These are phyloP conservation scores for Caryopteris hybrid DNA, from an alignment of 305 asterid species.

Conservation along the genomic window DNA sequence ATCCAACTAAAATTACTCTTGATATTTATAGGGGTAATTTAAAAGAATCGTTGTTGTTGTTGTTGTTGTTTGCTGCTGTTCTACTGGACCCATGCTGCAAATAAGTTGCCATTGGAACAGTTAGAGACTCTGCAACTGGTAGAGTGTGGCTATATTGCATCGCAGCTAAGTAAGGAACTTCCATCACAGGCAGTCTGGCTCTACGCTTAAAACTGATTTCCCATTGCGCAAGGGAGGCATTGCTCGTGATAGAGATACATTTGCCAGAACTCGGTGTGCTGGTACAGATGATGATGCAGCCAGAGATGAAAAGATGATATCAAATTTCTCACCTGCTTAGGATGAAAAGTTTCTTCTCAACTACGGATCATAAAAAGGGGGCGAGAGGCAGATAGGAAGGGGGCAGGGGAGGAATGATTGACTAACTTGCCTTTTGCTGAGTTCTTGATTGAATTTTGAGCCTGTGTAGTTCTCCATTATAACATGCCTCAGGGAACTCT, in stretches of 20 bases:
- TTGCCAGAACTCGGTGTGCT: conserved; percentile 21
- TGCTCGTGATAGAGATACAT: conserved; percentile 21
- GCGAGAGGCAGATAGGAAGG: too few species aligned
- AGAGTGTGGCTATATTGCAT: conserved; percentile 24
- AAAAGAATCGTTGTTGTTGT: too few species aligned
- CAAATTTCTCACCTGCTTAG: conserved; percentile 49
- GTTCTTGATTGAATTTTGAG: conserved; percentile 66
- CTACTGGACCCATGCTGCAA: conserved; percentile 31
- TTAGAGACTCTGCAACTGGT: conserved; percentile 17
- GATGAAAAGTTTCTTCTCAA: conserved; percentile 1
- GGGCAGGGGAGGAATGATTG: neutral
- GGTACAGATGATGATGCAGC: conserved; percentile 26
- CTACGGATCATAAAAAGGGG: neutral
- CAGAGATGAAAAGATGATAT: conserved; percentile 53
- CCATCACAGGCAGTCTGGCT: conserved; percentile 13
- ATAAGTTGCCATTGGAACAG: conserved; percentile 17
- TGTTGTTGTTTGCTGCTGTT: conserved; percentile 21
- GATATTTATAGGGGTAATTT: too few species aligned
- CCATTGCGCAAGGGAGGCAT: conserved; percentile 20
- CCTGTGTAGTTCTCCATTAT: conserved; percentile 59
- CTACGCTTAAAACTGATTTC: conserved; percentile 23
- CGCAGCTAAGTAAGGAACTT: conserved; percentile 25
- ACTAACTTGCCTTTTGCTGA: conserved; percentile 55
- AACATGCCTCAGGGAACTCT: conserved; percentile 44
- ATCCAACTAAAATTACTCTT: neutral